Percentiles rank a stretch among this genome's conserved stretches.
phyloP scores from a whole-genome alignment of 2,329 filamentous ascomycete genomes.

The Triangularia verruculosa region DNA sequence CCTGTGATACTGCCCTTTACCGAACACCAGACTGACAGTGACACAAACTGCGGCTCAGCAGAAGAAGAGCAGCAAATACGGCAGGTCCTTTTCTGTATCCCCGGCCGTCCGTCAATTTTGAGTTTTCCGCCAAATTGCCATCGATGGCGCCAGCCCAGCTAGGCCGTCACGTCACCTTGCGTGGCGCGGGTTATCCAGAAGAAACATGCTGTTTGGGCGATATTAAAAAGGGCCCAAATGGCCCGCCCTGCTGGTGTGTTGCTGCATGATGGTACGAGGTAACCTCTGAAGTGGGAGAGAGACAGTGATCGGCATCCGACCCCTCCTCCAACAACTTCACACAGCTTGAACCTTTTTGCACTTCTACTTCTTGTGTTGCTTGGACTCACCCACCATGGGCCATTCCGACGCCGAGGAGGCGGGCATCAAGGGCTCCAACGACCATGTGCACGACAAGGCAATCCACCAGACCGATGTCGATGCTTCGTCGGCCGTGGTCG shows the following conservation, averaged over 20 bases:
- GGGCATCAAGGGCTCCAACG: slow-evolving; percentile 3
- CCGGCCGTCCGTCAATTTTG: not conserved
- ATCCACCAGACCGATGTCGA: slow-evolving; percentile 4
- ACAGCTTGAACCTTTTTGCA: not conserved
- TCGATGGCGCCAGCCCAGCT: slow-evolving; percentile 20
- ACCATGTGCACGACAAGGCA: slow-evolving; percentile 6
- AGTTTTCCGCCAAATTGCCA: slow-evolving; percentile 1
- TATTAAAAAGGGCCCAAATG: slow-evolving; percentile 12
- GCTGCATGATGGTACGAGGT: not conserved
- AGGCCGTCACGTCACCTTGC: slow-evolving; percentile 17
- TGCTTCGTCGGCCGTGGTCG: slow-evolving; percentile 14
- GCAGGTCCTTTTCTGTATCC: not conserved
- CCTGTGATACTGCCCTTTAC: not conserved
- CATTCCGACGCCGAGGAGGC: slow-evolving; percentile 19
- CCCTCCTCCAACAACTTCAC: not conserved
- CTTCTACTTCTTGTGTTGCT: not conserved
- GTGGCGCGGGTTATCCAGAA: not conserved
- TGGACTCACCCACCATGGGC: slow-evolving; percentile 17
- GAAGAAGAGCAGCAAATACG: not conserved
- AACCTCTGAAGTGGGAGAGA: not conserved
- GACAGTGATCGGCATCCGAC: slow-evolving; percentile 6
- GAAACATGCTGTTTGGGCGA: too few species aligned
- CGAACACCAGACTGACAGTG: not conserved
- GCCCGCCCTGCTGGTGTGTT: not conserved
- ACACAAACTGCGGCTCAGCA: not conserved